A percentile compares a stretch with the other conserved stretches of the same genome.
These are phyloP conservation scores for Pugionium cornutum DNA, from an alignment of 345 rosid genomes.

Conservation along the genomic window DNA sequence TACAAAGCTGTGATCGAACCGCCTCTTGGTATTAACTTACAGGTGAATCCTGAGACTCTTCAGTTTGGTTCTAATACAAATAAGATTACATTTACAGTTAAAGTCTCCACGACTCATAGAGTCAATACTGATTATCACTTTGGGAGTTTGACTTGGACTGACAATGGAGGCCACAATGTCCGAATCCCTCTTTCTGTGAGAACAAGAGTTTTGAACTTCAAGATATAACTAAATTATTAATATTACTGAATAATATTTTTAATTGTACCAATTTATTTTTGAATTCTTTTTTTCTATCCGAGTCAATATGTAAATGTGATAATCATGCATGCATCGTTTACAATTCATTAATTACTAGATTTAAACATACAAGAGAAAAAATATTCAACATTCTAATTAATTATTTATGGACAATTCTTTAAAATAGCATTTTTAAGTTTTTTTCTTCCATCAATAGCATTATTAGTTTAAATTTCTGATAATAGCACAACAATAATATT, in stretches of 20 bases:
- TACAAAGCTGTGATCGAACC: slow-evolving; percentile 52
- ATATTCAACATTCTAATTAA: no score
- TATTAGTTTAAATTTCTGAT: no score
- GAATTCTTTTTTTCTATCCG: slow-evolving; percentile 5
- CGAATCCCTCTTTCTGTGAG: slow-evolving; percentile 58
- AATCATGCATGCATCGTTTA: not conserved
- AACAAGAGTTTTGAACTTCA: slow-evolving; percentile 39
- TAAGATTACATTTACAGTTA: slow-evolving; percentile 39
- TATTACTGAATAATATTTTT: no score
- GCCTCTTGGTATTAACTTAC: slow-evolving; percentile 52
- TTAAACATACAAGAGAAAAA: no score
- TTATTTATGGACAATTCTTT: no score
- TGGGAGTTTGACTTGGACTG: slow-evolving; percentile 69
- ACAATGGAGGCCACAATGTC: slow-evolving; percentile 47
- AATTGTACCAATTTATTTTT: slow-evolving; percentile 1
- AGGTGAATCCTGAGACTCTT: slow-evolving; percentile 56
- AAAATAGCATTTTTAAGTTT: no score
- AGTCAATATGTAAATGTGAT: slow-evolving; percentile 21
- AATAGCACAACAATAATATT: no score
- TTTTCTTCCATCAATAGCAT: no score
- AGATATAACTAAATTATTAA: slow-evolving; percentile 17
- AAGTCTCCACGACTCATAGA: slow-evolving; percentile 37
- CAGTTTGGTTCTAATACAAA: slow-evolving; percentile 48
- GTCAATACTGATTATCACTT: slow-evolving; percentile 49
- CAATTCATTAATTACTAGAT: no score